Conservation (phyloP, 169 alveolate genomes). For the Babesia microti region DNA sequence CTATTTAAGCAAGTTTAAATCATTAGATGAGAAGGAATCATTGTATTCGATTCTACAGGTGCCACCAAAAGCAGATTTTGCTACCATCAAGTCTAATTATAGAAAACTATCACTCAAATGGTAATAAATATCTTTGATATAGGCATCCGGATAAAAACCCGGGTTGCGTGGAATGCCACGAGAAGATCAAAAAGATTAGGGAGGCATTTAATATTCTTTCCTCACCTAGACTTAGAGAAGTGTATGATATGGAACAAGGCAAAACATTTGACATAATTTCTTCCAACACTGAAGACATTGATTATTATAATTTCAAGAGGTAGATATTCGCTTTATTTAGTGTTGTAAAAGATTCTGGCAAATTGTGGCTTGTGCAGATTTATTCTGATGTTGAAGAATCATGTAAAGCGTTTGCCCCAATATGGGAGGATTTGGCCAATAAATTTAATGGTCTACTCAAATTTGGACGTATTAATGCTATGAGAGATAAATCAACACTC, state of each 20-base stretch:
- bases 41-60: conserved; percentile 26
- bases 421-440: conserved; percentile 36
- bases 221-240: conserved; percentile 24
- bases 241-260: conserved; percentile 37
- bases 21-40: conserved; percentile 25
- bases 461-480: conserved; percentile 31
- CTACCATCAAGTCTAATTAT: conserved; percentile 33
- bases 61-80: conserved; percentile 10
- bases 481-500: conserved; percentile 5
- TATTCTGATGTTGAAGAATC: conserved; percentile 30
- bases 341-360: conserved; percentile 12
- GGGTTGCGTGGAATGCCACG: conserved; percentile 34
- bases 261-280: conserved; percentile 31
- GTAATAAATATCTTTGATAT: neutral
- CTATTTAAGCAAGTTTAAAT: conserved; percentile 13
- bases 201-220: conserved; percentile 37
- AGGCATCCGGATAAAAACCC: conserved; percentile 55
- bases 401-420: conserved; percentile 23
- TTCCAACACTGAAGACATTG: conserved; percentile 27
- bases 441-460: conserved; percentile 11
- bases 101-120: conserved; percentile 38
- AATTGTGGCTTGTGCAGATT: conserved; percentile 38
- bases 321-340: neutral
- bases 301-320: conserved; percentile 10
- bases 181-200: conserved; percentile 30